Base-by-base conservation (phyloP, 768 basidiomycete species). In the Galerina sulciceps region DNA sequence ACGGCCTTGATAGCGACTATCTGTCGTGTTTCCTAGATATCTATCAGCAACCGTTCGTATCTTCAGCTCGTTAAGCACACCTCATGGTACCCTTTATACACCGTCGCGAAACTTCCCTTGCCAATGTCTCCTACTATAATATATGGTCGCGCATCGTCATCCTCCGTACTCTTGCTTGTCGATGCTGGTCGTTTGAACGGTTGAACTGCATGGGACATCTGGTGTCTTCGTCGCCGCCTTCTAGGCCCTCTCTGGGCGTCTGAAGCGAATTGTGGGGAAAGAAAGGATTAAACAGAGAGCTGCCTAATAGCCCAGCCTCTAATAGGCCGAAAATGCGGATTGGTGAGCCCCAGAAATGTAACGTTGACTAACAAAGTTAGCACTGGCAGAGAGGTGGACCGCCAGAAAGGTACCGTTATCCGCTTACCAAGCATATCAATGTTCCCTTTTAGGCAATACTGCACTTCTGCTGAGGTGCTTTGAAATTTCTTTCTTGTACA, bases 1-100 rank as follows among this genome's bases (percentile, higher is more conserved):
- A 99, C 93, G 8, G 94, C 92, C 81, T 99, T 99, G 76, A 99
- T 89, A 8, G 97, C 97, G 37, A 98, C 91, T 48, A 86, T 82
- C 11, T 84, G 80, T 65, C 87, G 84, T 3, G 88, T 89, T 67
- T 91, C 89, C 93, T 96, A 36, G 13, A 23, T 14, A 41, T 47
- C 22, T n/a, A 22, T 47, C 8, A 45, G 17, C 45, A 37, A 10
- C 8, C 20, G 34, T 20, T 34, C 17, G 36, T 4, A 43, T 15
- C 18, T 2, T 37, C 43, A 22, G 23, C 17, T 54, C 52, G 26
- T 26, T 36, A n/a, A 51, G 61, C 89, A 57, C 64, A 93, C 95
- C 75, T 89, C 87, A 71, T 95, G 90, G 76, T 93, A 94, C 50
- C 94, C 96, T 65, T 93, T 93, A 73, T 93, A 96, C 40, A 99